A percentile compares a stretch with the other conserved stretches of the same genome.
Evolutionary conservation across 1,139 yeast species (phyloP).

Genomic region (Hemisphaericaspora subhashii): DNA sequence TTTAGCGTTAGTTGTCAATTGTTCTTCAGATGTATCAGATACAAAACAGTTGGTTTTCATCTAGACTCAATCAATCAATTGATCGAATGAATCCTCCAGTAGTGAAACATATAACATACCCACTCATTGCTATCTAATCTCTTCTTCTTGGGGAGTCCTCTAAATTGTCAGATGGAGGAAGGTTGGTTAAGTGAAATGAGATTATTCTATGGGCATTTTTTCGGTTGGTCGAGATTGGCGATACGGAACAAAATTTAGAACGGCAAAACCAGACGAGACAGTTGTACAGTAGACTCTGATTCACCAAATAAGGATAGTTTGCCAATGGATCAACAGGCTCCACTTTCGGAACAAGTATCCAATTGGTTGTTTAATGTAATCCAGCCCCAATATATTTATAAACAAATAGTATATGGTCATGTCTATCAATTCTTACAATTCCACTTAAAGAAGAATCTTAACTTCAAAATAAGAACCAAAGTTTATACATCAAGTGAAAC

Average conservation of each 20-base stretch:
- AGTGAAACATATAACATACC: slow-evolving; percentile 19
- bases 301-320: no score
- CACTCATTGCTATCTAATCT: slow-evolving; percentile 19
- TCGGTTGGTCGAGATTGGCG: no score
- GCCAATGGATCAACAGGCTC: slow-evolving; percentile 14
- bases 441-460: slow-evolving; percentile 36
- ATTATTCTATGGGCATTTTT: no score
- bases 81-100: background rate
- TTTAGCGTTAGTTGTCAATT: slow-evolving; percentile 14
- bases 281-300: no score
- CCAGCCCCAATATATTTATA: slow-evolving; percentile 53
- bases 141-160: no score
- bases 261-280: no score
- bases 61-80: background rate
- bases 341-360: slow-evolving; percentile 35
- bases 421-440: slow-evolving; percentile 52
- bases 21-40: background rate
- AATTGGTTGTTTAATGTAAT: slow-evolving; percentile 47
- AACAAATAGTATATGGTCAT: slow-evolving; percentile 60
- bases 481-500: slow-evolving; percentile 56
- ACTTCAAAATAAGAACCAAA: slow-evolving; percentile 66
- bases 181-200: no score
- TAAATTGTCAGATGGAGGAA: no score
- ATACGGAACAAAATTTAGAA: no score
- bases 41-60: no score